Evolutionary conservation across 768 basidiomycete genomes (phyloP).

Genomic region (Kwoniella sp.): DNA sequence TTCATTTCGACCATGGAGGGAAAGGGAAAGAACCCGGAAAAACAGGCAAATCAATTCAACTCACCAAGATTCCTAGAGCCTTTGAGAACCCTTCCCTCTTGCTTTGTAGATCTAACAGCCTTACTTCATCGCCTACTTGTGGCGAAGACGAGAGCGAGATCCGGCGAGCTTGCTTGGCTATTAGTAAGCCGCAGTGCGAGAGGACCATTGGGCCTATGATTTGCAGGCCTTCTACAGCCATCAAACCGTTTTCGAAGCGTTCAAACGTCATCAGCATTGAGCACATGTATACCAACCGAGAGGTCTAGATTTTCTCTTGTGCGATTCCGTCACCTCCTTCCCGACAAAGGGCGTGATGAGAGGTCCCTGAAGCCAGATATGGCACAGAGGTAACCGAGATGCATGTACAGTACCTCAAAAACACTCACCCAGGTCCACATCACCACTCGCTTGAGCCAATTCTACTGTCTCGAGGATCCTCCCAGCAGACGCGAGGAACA

Average conservation of each 20-base stretch:
- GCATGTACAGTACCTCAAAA: neutral
- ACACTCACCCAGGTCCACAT: slow-evolving; percentile 25
- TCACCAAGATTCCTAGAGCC: slow-evolving; percentile 10
- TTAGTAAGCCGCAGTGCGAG: neutral
- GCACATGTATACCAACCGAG: too few relatives aligned
- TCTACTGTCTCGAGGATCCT: slow-evolving; percentile 27
- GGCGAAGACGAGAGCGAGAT: neutral
- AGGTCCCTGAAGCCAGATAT: too few relatives aligned
- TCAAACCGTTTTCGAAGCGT: too few relatives aligned
- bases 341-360: neutral
- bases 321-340: too few relatives aligned
- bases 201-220: slow-evolving; percentile 2
- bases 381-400: too few relatives aligned
- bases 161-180: slow-evolving; percentile 2
- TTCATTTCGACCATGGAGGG: too few relatives aligned
- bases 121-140: neutral
- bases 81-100: slow-evolving; percentile 4
- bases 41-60: slow-evolving; percentile 8
- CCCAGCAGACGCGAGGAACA: slow-evolving; percentile 10
- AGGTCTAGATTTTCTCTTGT: too few relatives aligned
- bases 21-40: neutral
- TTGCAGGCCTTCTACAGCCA: slow-evolving; percentile 3
- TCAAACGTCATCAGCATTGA: too few relatives aligned
- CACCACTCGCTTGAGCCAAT: slow-evolving; percentile 21
- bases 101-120: neutral